Base-by-base conservation (phyloP, 2,329 filamentous ascomycete genomes). In the Xylaria sp. region DNA sequence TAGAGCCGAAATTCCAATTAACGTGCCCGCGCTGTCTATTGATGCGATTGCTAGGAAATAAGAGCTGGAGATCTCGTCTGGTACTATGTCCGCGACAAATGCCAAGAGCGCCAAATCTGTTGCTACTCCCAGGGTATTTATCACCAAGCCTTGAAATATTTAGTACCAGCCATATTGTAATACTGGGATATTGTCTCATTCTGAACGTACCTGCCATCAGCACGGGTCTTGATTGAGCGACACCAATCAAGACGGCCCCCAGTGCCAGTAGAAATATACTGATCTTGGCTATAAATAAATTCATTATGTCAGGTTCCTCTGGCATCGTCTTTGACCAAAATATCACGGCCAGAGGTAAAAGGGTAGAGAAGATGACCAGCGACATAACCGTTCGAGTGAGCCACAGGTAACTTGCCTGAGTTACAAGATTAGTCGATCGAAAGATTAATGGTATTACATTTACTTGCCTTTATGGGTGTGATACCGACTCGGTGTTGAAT, bases 121-220 rank as follows among this genome's bases (percentile, higher is more conserved):
- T 15, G 54, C 60, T 43, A 67, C 65, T 20, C 65, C 65, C 7
- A 67, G 39, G 6, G 65, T 67, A 28, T 67, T 67, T 23, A 67
- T 49, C 5, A 67, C 6, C n/a, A 67, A 60, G 5, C 65, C 65
- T 67, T 41, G 6, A 4, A 15, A 55, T 48, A 6, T 46, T 64
- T 49, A 64, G 56, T 20, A 31, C 12, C 20, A 2, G 12, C 25
- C 4, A 15, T 5, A n/a, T 31, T 10, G 36, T 13, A 2, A 23
- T 13, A 18, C 2, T 7, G 31, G 5, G 20, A n/a, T 7, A 39
- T 8, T 2, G 3, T 43, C 10, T 15, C 15, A 12, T 10, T 15
- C 23, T 13, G 15, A 23, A 23, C 46, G 28, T 36, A 67, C 65
- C 65, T 59, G 46, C 25, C 20, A 67, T 18, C 12, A 67, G 65